phyloP scores from a whole-genome alignment of 176 grass and related monocot species.

The Musa acuminata region DNA sequence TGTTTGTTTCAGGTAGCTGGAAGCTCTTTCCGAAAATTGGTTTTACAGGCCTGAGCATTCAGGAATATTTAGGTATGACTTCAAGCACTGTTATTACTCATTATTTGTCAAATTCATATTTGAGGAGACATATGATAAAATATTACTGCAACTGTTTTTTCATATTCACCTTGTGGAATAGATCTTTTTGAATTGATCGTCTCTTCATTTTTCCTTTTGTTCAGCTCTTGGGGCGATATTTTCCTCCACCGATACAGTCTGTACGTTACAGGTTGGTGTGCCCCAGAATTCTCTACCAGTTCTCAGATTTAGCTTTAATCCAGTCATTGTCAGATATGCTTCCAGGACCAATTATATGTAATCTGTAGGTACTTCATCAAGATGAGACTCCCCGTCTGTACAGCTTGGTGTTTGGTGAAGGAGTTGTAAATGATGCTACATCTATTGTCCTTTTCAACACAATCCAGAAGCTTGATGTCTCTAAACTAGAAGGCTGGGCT shows the following conservation, averaged over 20 bases:
- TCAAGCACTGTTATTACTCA: not conserved
- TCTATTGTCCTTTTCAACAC: constrained; percentile 81
- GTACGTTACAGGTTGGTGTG: constrained; percentile 61
- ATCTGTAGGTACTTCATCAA: constrained; percentile 68
- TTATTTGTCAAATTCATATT: not conserved
- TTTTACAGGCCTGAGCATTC: constrained; percentile 30
- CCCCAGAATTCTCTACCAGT: not conserved
- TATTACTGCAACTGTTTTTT: not conserved
- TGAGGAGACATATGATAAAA: not conserved
- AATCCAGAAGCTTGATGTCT: constrained; percentile 63
- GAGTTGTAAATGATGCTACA: constrained; percentile 82
- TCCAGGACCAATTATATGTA: constrained; percentile 3
- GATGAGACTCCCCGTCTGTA: constrained; percentile 78
- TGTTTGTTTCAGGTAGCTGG: constrained; percentile 37
- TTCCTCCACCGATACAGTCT: constrained; percentile 81
- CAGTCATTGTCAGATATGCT: not conserved
- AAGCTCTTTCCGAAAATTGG: constrained; percentile 82
- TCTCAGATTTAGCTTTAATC: not conserved
- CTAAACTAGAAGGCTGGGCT: constrained; percentile 33
- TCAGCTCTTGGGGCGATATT: constrained; percentile 84
- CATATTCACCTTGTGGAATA: constrained; percentile 1
- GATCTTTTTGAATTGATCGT: constrained; percentile 8
- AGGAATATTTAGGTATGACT: constrained; percentile 62
- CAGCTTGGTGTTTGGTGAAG: constrained; percentile 96
- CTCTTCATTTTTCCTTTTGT: constrained; percentile 1